Evolutionary conservation across 169 alveolate species (phyloP).

Genomic region (Eimeria tenella): DNA sequence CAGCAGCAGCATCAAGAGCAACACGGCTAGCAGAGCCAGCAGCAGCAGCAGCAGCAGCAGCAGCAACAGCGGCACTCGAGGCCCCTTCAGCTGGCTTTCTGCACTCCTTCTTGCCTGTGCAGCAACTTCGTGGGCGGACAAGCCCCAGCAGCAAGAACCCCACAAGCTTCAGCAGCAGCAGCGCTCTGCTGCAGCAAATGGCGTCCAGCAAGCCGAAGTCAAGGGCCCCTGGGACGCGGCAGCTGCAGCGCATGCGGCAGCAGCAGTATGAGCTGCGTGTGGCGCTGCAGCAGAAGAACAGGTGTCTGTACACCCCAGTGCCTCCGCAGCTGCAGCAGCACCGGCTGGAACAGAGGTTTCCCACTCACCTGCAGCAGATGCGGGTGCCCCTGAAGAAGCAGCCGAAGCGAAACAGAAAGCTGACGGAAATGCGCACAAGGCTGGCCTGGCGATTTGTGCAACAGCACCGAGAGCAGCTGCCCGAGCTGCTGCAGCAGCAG

Average conservation of each 20-base stretch:
- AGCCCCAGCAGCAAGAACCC: neutral
- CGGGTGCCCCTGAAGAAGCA: slow-evolving; percentile 34
- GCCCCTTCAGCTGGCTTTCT: neutral
- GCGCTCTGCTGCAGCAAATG: slow-evolving; percentile 8
- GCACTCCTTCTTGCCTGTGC: neutral
- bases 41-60: slow-evolving; percentile 3
- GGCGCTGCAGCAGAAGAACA: slow-evolving; percentile 34
- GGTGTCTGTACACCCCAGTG: slow-evolving; percentile 39
- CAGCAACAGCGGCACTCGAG: neutral
- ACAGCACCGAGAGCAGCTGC: slow-evolving; percentile 7
- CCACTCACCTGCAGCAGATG: neutral
- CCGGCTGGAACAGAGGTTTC: neutral
- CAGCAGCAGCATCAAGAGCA: neutral
- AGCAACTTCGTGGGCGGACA: neutral
- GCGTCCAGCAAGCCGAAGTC: slow-evolving; percentile 9
- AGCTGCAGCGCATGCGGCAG: slow-evolving; percentile 32
- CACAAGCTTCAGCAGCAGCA: neutral
- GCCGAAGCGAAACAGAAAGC: neutral
- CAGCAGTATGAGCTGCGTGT: slow-evolving; percentile 23
- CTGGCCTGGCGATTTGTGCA: neutral
- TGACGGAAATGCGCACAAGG: neutral
- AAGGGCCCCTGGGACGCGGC: slow-evolving; percentile 7
- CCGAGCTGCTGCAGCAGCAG: slow-evolving; percentile 36
- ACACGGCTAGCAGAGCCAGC: neutral
- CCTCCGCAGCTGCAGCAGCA: slow-evolving; percentile 20